Percentiles rank a stretch among this genome's conserved stretches.
phyloP scores from a whole-genome alignment of 306 rosid genomes.

The Prunus mira region DNA sequence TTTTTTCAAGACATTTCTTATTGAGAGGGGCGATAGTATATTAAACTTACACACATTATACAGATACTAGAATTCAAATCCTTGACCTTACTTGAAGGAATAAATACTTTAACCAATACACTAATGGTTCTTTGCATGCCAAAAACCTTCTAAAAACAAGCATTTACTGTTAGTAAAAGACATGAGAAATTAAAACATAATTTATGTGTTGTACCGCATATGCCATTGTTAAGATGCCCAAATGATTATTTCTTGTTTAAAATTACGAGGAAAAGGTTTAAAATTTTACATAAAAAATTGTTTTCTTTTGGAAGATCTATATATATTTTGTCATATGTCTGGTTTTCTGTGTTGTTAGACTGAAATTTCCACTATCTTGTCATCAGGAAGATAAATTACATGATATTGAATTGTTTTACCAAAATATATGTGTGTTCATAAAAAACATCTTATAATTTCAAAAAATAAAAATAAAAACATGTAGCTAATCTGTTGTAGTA shows the following conservation, averaged over 20 bases:
- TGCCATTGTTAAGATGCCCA: background rate
- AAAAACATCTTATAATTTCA: background rate
- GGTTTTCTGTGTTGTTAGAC: background rate
- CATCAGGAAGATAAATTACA: too few species aligned
- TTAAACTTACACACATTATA: too few species aligned
- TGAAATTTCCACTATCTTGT: background rate
- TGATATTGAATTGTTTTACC: background rate
- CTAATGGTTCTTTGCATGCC: too few species aligned
- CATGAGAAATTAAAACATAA: background rate
- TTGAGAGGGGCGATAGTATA: too few species aligned
- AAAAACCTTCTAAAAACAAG: too few species aligned
- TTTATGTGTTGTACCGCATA: background rate
- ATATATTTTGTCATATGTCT: background rate
- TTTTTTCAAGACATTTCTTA: too few species aligned
- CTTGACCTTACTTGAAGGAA: fast-evolving
- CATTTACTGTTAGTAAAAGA: too few species aligned
- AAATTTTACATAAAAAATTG: background rate
- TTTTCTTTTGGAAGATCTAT: background rate
- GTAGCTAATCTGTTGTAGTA: background rate
- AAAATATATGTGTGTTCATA: background rate
- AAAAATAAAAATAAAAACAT: background rate
- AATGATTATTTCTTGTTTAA: background rate
- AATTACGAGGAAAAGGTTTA: background rate
- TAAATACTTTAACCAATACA: too few species aligned
- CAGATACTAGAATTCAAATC: fast-evolving